Conservation (phyloP, 129 eudicot species). For the Escallonia herrerae region DNA sequence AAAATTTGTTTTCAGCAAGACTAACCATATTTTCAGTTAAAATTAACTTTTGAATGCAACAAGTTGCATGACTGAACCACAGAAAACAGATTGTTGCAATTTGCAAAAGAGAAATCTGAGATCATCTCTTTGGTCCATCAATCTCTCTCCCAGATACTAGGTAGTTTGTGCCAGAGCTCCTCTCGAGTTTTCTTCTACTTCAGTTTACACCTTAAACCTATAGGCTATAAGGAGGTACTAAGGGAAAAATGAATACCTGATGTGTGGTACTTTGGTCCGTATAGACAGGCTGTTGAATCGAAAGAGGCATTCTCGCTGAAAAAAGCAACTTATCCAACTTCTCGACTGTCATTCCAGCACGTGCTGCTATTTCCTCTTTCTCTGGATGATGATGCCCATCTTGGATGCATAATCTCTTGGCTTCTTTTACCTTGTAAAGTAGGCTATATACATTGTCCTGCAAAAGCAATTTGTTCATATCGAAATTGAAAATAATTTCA, state of each 20-base stretch:
- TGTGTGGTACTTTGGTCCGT: constrained; percentile 64
- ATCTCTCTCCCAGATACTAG: not conserved
- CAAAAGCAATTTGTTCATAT: constrained; percentile 6
- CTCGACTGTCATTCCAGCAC: constrained; percentile 72
- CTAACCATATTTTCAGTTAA: no score
- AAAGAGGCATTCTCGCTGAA: constrained; percentile 49
- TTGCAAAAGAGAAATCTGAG: not conserved
- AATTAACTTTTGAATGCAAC: no score
- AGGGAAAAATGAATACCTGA: constrained; percentile 38
- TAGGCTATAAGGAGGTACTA: not conserved
- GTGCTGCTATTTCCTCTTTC: constrained; percentile 56
- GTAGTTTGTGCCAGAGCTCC: not conserved
- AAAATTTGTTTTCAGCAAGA: no score
- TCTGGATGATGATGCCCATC: constrained; percentile 63
- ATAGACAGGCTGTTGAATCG: constrained; percentile 73
- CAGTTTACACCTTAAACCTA: not conserved
- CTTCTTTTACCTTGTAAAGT: constrained; percentile 60
- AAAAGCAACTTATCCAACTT: constrained; percentile 50
- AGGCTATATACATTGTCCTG: constrained; percentile 82
- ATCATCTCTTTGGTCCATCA: not conserved
- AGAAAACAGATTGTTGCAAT: not conserved
- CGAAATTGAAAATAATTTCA: not conserved
- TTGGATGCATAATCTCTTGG: constrained; percentile 64
- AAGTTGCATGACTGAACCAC: not conserved
- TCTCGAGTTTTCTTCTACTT: not conserved